Conservation (phyloP, 2,329 filamentous ascomycete species). For the Fusarium chaquense region DNA sequence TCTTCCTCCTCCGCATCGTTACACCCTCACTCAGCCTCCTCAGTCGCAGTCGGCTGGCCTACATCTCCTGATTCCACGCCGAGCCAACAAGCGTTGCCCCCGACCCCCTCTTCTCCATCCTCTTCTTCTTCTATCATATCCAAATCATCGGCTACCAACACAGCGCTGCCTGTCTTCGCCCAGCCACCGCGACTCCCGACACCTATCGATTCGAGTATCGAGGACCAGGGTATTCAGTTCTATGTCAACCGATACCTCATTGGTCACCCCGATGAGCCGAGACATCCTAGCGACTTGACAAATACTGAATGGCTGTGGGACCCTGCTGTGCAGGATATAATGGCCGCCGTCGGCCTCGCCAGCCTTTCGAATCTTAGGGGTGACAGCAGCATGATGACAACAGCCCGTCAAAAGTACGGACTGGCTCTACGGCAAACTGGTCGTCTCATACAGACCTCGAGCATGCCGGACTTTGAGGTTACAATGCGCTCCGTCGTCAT, state of each 20-base stretch:
- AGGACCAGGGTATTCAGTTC: constrained; percentile 63
- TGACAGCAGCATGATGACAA: constrained; percentile 58
- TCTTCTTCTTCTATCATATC: constrained; percentile 27
- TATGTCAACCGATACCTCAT: constrained; percentile 65
- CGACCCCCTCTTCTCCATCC: constrained; percentile 38
- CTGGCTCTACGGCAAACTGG: constrained; percentile 63
- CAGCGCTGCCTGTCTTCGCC: not conserved
- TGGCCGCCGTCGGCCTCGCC: constrained; percentile 69
- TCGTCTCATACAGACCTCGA: constrained; percentile 54
- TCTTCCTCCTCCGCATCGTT: constrained; percentile 25
- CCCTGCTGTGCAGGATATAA: constrained; percentile 60
- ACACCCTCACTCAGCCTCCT: constrained; percentile 24
- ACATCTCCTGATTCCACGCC: constrained; percentile 33
- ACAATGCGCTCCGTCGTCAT: constrained; percentile 66
- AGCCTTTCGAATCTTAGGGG: constrained; percentile 66
- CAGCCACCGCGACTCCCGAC: constrained; percentile 36
- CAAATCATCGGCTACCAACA: constrained; percentile 6
- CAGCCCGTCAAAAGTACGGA: constrained; percentile 66
- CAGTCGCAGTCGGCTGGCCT: constrained; percentile 36
- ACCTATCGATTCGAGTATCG: constrained; percentile 57
- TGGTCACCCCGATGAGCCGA: constrained; percentile 64
- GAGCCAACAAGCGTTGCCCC: constrained; percentile 30
- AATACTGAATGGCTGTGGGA: constrained; percentile 54
- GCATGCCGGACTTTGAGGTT: constrained; percentile 55
- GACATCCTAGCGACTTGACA: constrained; percentile 53